These are phyloP conservation scores for Talaromyces sp. DNA, from an alignment of 2,329 filamentous ascomycete genomes.

Conservation along the genomic window DNA sequence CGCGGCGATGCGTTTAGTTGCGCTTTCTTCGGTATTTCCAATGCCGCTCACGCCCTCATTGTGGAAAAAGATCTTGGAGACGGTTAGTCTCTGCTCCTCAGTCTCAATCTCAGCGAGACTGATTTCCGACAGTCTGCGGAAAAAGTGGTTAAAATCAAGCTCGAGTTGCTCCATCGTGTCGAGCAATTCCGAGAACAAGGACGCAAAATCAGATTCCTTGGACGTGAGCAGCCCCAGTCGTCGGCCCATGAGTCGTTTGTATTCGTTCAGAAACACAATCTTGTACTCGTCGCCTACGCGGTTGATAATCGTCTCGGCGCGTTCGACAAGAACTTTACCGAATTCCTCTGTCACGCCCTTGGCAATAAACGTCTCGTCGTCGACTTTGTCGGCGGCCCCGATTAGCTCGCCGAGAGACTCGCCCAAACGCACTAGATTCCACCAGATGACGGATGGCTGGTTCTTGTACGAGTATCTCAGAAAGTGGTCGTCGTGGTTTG, in stretches of 20 bases:
- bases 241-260: conserved; percentile 74
- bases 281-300: conserved; percentile 83
- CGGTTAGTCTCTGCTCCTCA: conserved; percentile 56
- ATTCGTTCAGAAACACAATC: conserved; percentile 78
- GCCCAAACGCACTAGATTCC: conserved; percentile 89
- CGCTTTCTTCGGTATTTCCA: conserved; percentile 56
- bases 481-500: conserved; percentile 89
- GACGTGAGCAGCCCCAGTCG: conserved; percentile 69
- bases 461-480: conserved; percentile 88
- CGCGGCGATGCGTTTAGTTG: conserved; percentile 59
- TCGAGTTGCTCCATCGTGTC: conserved; percentile 76
- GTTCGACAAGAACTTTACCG: conserved; percentile 63
- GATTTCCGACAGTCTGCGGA: conserved; percentile 68
- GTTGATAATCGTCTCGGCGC: conserved; percentile 78
- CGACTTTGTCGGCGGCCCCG: conserved; percentile 66
- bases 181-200: conserved; percentile 73
- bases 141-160: conserved; percentile 92
- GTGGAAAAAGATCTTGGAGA: conserved; percentile 73
- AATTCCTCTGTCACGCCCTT: conserved; percentile 67
- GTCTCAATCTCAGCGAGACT: conserved; percentile 58
- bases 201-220: conserved; percentile 70
- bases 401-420: conserved; percentile 85
- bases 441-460: conserved; percentile 96
- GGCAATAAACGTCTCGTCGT: conserved; percentile 63
- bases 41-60: conserved; percentile 59